Evolutionary conservation across 805 yeast genomes (phyloP).

Genomic region (Nakazawaea siamensis): DNA sequence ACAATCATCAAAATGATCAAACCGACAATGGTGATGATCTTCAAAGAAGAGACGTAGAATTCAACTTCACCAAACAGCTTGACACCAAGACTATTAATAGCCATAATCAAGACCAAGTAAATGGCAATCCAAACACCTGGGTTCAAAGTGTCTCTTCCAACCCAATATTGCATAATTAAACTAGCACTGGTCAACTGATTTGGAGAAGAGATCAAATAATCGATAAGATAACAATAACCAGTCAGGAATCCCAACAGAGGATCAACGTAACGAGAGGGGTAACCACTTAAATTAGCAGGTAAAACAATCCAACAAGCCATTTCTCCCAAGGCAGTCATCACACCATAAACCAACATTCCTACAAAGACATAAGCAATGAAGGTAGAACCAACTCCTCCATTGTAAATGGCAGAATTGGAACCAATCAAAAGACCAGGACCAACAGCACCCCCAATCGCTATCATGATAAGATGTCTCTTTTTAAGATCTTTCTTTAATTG

Average conservation of each 20-base stretch:
- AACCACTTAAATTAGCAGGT: conserved; percentile 48
- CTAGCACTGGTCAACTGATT: conserved; percentile 54
- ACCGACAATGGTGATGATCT: conserved; percentile 39
- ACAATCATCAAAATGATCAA: conserved; percentile 40
- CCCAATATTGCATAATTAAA: conserved; percentile 51
- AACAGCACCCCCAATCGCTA: conserved; percentile 75
- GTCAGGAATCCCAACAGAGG: conserved; percentile 50
- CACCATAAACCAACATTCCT: conserved; percentile 62
- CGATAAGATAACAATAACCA: conserved; percentile 44
- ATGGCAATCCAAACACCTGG: conserved; percentile 57
- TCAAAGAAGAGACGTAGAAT: conserved; percentile 37
- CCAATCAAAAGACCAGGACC: conserved; percentile 79
- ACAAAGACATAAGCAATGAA: conserved; percentile 59
- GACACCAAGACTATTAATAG: conserved; percentile 45
- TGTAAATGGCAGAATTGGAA: conserved; percentile 60
- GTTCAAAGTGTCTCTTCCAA: conserved; percentile 27
- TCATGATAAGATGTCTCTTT: conserved; percentile 47
- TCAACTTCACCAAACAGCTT: conserved; percentile 52
- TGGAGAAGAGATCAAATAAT: conserved; percentile 51
- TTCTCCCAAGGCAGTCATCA: conserved; percentile 50
- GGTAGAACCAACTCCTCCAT: conserved; percentile 63
- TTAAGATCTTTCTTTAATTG: conserved; percentile 33
- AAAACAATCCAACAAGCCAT: conserved; percentile 46
- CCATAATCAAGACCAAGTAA: conserved; percentile 37
- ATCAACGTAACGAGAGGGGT: conserved; percentile 44